Evolutionary conservation across 805 yeast species (phyloP).

Genomic region (Zygotorulaspora danielsina): DNA sequence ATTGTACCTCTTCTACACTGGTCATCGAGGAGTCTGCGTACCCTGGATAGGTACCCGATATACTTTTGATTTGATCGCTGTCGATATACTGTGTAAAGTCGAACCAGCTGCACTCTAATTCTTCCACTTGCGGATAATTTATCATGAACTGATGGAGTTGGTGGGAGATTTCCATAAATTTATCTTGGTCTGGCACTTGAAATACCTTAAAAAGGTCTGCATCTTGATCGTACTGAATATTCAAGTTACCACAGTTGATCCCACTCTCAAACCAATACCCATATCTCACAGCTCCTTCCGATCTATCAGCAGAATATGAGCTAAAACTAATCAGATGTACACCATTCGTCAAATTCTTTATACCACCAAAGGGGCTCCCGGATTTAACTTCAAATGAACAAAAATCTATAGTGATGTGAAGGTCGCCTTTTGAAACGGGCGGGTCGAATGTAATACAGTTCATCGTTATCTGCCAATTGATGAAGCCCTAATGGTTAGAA

Average conservation of each 20-base stretch:
- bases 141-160: constrained; percentile 17
- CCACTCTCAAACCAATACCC: constrained; percentile 32
- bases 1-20: constrained; percentile 23
- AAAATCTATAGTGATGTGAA: constrained; percentile 28
- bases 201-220: constrained; percentile 18
- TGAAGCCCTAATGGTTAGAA: constrained; percentile 1
- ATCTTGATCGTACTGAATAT: constrained; percentile 16
- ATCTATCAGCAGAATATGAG: constrained; percentile 11
- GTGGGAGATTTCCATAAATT: constrained; percentile 11
- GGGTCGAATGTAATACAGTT: constrained; percentile 4
- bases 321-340: constrained; percentile 30
- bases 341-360: constrained; percentile 25
- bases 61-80: constrained; percentile 16
- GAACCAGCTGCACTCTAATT: constrained; percentile 19
- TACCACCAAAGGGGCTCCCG: constrained; percentile 26
- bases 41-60: constrained; percentile 2
- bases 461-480: constrained; percentile 2
- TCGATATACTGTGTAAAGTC: constrained; percentile 13
- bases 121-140: constrained; percentile 24
- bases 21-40: constrained; percentile 34
- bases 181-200: constrained; percentile 12
- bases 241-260: constrained; percentile 1
- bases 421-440: constrained; percentile 9
- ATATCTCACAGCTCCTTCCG: constrained; percentile 21
- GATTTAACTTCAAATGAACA: constrained; percentile 24